These are phyloP conservation scores for Ophiocytium majus DNA, from an alignment of 352 stramenopile species.

Conservation along the genomic window DNA sequence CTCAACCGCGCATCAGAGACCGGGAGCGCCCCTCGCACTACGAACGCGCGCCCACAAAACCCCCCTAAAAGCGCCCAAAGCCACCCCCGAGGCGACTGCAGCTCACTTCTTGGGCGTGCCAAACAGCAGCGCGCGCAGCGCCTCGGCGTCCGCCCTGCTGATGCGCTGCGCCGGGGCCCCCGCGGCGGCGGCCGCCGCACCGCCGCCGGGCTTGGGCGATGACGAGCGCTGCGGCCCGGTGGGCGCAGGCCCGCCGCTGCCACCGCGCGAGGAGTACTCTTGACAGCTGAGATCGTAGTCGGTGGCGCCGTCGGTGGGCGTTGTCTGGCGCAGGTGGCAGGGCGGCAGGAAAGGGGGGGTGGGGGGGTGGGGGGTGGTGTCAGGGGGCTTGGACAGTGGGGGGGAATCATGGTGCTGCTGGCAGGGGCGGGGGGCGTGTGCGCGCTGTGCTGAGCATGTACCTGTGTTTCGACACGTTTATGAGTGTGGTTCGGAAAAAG, in stretches of 20 bases:
- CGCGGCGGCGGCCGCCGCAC: background rate
- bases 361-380: no score
- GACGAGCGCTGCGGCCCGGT: background rate
- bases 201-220: background rate
- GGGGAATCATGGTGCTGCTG: no score
- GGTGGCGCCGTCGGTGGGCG: no score
- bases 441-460: background rate
- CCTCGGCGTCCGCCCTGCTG: slow-evolving; percentile 27
- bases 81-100: background rate
- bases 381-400: no score
- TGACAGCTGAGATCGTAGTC: background rate
- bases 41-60: background rate
- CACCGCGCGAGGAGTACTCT: no score
- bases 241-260: background rate
- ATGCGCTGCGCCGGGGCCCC: background rate
- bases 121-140: slow-evolving; percentile 35
- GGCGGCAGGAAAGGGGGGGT: no score
- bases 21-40: background rate
- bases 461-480: background rate
- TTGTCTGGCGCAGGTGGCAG: background rate
- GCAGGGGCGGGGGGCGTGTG: no score
- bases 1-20: background rate
- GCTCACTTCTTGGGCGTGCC: slow-evolving; percentile 20
- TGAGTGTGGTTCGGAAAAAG: no score
- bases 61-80: no score